Evolutionary conservation across 78 protist genomes (phyloP), one percentile per base, ranked within the genome.

Genomic region (Chrysochromulina parva): DNA sequence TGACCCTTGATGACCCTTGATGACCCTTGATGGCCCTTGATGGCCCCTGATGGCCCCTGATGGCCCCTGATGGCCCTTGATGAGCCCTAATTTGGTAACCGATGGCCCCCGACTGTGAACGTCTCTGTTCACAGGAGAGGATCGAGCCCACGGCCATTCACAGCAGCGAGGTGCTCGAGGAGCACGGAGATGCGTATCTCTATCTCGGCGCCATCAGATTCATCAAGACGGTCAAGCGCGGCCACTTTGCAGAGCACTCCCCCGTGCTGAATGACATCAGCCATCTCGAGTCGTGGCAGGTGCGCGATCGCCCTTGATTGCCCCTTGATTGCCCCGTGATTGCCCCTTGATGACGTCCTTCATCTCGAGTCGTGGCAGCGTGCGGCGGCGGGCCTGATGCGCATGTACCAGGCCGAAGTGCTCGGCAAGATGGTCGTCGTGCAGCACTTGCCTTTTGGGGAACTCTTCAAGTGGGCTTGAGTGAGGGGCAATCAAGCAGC

Each of bases 191-290:
- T 57, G 93, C 55, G n/a, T 90, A 81, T 28, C 3, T 90, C 22
- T 90, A 90, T 55, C 53, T 90, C 67, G 84, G 19, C 55, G 82
- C 82, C 57, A 24, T 74, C n/a, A 13, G 13, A 53, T 74, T 74
- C 82, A 48, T 74, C 57, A 10, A 24, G 55, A 52, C 1, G 47
- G 82, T 93, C 28, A 97, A 97, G 91, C 91, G 90, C 48, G 97
- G 96, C 0, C 93, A 93, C 38, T 94, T 97, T 48, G 88, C 52
- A 3, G 97, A 96, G 90, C 97, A 96, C 57, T 93, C 97, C 74
- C 97, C 97, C 10, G 71, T 92, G 47, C 94, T 97, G 26, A 67
- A 82, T 59, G 95, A 95, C 93, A 94, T 97, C 54, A 78, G 92
- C 81, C 55, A 17, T 65, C 20, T 91, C 38, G 65, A 24, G 26